A percentile compares a stretch with the other conserved stretches of the same genome.
Evolutionary conservation across 176 grass and related monocot species (phyloP).

Genomic region (Paspalum notatum): DNA sequence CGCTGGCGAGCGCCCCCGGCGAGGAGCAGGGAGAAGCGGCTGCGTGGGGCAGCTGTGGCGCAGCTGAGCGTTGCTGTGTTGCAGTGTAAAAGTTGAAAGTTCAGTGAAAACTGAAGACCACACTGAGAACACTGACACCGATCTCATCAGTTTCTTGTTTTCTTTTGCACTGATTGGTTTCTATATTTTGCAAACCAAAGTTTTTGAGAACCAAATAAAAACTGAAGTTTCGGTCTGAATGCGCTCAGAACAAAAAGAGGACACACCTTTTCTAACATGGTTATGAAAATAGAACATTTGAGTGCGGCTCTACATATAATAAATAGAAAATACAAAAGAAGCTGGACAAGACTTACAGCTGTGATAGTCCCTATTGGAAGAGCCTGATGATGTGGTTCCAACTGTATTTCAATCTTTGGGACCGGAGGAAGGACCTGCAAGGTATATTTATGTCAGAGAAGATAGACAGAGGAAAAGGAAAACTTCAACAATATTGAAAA

Average conservation of each 20-base stretch:
- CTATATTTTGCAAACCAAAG: no score
- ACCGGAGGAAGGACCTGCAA: slow-evolving; percentile 73
- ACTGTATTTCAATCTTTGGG: slow-evolving; percentile 69
- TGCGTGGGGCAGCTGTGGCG: no score
- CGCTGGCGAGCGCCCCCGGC: no score
- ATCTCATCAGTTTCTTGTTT: no score
- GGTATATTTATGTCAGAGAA: slow-evolving; percentile 38
- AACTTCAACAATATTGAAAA: not conserved
- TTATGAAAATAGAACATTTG: not conserved
- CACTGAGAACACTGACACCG: no score
- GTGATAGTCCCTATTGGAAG: slow-evolving; percentile 74
- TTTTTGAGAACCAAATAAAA: no score
- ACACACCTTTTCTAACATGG: not conserved
- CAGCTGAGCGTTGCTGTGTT: no score
- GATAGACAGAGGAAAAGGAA: not conserved
- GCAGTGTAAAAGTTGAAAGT: no score
- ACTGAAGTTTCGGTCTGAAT: not conserved
- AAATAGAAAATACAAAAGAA: not conserved
- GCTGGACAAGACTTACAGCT: slow-evolving; percentile 58
- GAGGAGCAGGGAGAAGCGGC: no score
- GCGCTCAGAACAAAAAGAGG: not conserved
- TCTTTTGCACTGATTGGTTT: no score
- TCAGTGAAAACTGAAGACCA: no score
- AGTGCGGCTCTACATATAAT: not conserved
- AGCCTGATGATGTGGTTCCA: slow-evolving; percentile 78